phyloP scores from a whole-genome alignment of 2,329 filamentous ascomycete genomes.

The Hypoxylon sp. region DNA sequence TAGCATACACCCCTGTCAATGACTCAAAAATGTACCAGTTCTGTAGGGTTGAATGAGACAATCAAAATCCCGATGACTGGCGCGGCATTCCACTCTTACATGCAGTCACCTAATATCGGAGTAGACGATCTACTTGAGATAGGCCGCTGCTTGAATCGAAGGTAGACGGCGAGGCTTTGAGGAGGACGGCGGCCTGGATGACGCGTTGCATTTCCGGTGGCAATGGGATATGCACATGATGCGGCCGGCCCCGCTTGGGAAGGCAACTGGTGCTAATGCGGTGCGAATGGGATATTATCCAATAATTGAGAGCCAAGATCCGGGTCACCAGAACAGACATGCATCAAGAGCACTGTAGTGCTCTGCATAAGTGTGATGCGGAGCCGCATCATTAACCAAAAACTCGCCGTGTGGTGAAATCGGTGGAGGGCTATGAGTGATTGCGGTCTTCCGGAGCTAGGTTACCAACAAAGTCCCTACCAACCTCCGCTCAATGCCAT shows the following conservation, averaged over 20 bases:
- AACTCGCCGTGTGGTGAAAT: not conserved
- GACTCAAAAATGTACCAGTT: not conserved
- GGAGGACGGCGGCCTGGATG: not conserved
- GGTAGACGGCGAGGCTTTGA: not conserved
- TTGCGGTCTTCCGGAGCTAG: slow-evolving; percentile 1
- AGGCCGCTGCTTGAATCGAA: not conserved
- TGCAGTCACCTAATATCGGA: not conserved
- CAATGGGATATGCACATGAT: slow-evolving; percentile 5
- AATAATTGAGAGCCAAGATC: slow-evolving; percentile 35
- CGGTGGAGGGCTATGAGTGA: not conserved
- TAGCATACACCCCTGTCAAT: not conserved
- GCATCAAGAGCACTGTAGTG: slow-evolving; percentile 43
- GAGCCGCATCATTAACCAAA: slow-evolving; percentile 39
- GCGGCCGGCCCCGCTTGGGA: slow-evolving; percentile 24
- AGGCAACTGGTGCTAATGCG: slow-evolving; percentile 43
- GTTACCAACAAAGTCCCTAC: not conserved
- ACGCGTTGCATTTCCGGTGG: slow-evolving; percentile 2
- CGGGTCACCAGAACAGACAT: slow-evolving; percentile 34
- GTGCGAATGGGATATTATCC: slow-evolving; percentile 24
- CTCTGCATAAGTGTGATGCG: slow-evolving; percentile 26
- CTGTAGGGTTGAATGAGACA: not conserved
- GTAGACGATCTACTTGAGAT: not conserved
- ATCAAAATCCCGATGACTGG: not conserved
- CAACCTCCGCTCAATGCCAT: not conserved
- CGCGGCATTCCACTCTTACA: not conserved